Evolutionary conservation across 805 yeast species (phyloP).

Genomic region (Torulaspora quercuum): DNA sequence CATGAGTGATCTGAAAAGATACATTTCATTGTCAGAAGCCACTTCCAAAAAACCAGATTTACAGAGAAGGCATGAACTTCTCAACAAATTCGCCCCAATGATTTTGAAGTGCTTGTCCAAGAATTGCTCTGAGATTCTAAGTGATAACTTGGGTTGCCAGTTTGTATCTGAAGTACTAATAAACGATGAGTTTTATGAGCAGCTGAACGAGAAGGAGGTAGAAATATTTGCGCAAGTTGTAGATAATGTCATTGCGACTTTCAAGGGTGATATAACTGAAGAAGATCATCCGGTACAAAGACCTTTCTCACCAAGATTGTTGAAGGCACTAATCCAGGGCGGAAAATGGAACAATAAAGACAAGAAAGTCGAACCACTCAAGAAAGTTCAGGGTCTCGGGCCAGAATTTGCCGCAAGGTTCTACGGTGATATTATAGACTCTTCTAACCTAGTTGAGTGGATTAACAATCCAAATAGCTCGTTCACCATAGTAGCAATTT

Average conservation of each 20-base stretch:
- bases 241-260: conserved; percentile 52
- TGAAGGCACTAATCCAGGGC: conserved; percentile 77
- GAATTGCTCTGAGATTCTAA: conserved; percentile 50
- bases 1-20: conserved; percentile 55
- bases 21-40: conserved; percentile 56
- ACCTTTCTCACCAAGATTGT: conserved; percentile 69
- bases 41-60: conserved; percentile 85
- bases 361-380: conserved; percentile 46
- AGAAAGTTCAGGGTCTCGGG: conserved; percentile 49
- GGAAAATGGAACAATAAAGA: conserved; percentile 75
- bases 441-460: conserved; percentile 60
- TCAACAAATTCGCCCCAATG: conserved; percentile 60
- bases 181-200: conserved; percentile 46
- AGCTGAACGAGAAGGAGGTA: conserved; percentile 35
- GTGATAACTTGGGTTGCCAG: conserved; percentile 80
- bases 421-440: conserved; percentile 50
- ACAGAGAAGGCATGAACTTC: conserved; percentile 68
- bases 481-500: conserved; percentile 76
- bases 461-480: conserved; percentile 63
- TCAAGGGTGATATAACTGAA: conserved; percentile 63
- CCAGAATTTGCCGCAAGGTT: conserved; percentile 55
- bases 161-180: conserved; percentile 71
- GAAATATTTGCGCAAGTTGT: conserved; percentile 48
- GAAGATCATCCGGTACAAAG: conserved; percentile 66
- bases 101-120: conserved; percentile 55